phyloP scores from a whole-genome alignment of 1,284 basidiomycete genomes.

The Cryptococcus sp. region DNA sequence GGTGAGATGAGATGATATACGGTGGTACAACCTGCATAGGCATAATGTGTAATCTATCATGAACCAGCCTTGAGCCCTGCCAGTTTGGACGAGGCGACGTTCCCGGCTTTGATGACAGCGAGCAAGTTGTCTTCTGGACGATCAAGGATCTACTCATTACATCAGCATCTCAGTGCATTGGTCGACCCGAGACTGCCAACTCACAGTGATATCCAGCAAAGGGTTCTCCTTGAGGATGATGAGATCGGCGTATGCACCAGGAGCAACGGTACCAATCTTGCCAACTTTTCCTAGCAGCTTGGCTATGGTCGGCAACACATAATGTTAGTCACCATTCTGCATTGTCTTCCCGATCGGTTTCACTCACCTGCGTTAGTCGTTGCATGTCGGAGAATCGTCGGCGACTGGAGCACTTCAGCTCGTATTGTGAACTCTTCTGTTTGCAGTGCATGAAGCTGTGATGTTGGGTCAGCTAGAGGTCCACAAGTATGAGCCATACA shows the following conservation, averaged over 20 bases:
- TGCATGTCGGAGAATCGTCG: conserved; percentile 55
- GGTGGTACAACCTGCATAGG: neutral
- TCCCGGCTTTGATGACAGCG: conserved; percentile 29
- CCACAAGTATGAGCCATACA: too few species aligned
- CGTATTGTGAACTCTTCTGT: conserved; percentile 54
- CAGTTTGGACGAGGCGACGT: conserved; percentile 6
- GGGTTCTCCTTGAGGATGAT: conserved; percentile 56
- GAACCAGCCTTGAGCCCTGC: neutral
- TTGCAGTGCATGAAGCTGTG: conserved; percentile 20
- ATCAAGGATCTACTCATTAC: conserved; percentile 40
- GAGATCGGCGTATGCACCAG: conserved; percentile 55
- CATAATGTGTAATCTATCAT: neutral
- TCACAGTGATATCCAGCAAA: conserved; percentile 55
- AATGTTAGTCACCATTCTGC: too few species aligned
- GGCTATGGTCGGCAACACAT: conserved; percentile 29
- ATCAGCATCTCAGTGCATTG: too few species aligned
- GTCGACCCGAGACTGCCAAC: too few species aligned
- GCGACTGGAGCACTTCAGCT: conserved; percentile 50
- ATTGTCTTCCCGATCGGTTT: neutral
- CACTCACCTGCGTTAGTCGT: conserved; percentile 53
- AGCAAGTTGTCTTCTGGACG: conserved; percentile 43
- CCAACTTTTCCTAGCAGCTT: conserved; percentile 51
- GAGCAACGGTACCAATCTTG: conserved; percentile 51
- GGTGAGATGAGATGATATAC: too few species aligned
- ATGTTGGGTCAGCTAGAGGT: too few species aligned